Base-by-base conservation (phyloP, 2,329 filamentous ascomycete species). In the Aspergillus thermomutatus region DNA sequence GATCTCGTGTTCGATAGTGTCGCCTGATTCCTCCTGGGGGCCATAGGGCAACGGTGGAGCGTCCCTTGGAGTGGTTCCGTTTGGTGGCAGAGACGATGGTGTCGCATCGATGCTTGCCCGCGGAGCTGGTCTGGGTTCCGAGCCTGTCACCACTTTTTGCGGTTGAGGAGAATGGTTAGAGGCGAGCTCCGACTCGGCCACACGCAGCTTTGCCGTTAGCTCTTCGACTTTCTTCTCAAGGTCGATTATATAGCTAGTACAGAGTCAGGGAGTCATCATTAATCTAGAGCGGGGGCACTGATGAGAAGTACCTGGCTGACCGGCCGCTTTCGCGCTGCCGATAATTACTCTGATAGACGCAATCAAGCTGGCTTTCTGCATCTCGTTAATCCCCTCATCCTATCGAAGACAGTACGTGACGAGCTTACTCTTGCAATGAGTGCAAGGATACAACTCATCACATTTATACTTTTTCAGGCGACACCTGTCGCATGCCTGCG, bases 401-500 rank as follows among this genome's bases (percentile, higher is more conserved):
- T 28, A 28, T 28, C 4, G 27, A 69, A 40, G 73, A 27, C 26
- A 27, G 7, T 5, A 27, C 9, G 7, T 27, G 26, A 76, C 73
- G 9, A 9, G 63, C 73, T 58, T 64, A 79, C 76, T 77, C 61
- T 71, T 74, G 64, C 77, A 79, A 55, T 78, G 75, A 9, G 69
- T 70, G 61, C 77, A 79, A 26, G 77, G 77, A 57, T 72, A 75
- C 27, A 67, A 65, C 60, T 80, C 78, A 60, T 79, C 76, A 62
- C 78, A 80, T 60, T 78, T 79, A 65, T 80, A 79, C 66, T 80
- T 80, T 66, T 80, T 79, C 49, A 69, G 59, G 52, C 78, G 70
- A 64, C 78, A 80, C 28, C 75, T 66, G 59, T 80, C 77, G 61
- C 78, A 80, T 2, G 78, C 78, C 55, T 76, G 75, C 9, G 27